Conservation (phyloP, 176 grass and related monocot genomes). For the Ampelocalamus luodianensis region DNA sequence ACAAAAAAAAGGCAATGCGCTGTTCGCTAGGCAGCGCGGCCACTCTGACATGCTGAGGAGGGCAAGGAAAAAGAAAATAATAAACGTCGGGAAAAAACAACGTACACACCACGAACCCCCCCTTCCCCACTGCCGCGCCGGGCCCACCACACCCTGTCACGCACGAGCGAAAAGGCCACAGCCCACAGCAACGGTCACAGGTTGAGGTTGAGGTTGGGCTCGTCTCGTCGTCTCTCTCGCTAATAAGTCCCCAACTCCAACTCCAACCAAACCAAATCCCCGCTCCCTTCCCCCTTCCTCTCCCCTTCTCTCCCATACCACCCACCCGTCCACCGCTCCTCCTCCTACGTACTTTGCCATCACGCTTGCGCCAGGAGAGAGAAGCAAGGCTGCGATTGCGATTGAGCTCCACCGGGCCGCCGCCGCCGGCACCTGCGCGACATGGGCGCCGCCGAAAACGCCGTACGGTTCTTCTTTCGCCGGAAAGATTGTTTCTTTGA, state of each 20-base stretch:
- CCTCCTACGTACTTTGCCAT: not conserved
- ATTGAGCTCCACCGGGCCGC: not conserved
- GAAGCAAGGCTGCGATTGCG: not conserved
- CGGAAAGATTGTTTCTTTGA: conserved; percentile 24
- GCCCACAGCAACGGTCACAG: conserved; percentile 81
- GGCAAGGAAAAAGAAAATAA: not conserved
- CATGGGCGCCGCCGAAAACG: conserved; percentile 62
- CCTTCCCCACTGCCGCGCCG: not conserved
- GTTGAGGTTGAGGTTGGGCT: conserved; percentile 38
- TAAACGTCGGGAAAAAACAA: not conserved
- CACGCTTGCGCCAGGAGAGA: not conserved
- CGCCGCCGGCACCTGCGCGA: not conserved
- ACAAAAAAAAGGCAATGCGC: no score
- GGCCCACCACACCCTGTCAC: conserved; percentile 5
- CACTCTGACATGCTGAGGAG: conserved; percentile 31
- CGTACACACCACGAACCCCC: not conserved
- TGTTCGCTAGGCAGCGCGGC: no score
- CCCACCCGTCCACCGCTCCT: not conserved
- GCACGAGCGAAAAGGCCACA: conserved; percentile 67
- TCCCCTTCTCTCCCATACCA: not conserved
- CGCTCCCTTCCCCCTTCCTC: not conserved
- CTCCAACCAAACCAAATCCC: conserved; percentile 36
- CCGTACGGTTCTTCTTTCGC: conserved; percentile 32
- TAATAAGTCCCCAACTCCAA: not conserved
- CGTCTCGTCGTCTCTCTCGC: not conserved